Evolutionary conservation across 495 filamentous ascomycete genomes (phyloP).

Genomic region (Viridothelium virens): DNA sequence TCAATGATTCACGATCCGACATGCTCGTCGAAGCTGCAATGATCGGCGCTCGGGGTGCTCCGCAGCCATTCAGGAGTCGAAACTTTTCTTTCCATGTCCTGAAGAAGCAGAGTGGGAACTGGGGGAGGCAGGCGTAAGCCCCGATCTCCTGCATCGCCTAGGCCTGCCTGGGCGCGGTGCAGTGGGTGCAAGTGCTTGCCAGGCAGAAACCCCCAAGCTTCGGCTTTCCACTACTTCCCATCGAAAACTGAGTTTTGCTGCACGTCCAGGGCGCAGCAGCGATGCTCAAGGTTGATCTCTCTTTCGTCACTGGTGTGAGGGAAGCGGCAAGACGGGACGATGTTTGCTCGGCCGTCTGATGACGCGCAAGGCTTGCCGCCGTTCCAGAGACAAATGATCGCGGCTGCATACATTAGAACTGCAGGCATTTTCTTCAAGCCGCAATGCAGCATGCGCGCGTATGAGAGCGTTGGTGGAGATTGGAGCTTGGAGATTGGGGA

Average conservation of each 20-base stretch:
- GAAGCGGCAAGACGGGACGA: not conserved
- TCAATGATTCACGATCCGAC: not conserved
- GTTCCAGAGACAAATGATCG: slow-evolving; percentile 7
- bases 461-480: not conserved
- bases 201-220: too few species aligned
- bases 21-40: not conserved
- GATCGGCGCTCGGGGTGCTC: not conserved
- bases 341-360: slow-evolving; percentile 7
- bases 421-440: slow-evolving; percentile 6
- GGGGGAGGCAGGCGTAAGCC: not conserved
- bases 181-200: too few species aligned
- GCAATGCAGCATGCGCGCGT: not conserved
- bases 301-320: slow-evolving; percentile 6
- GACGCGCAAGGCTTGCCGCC: slow-evolving; percentile 5
- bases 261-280: slow-evolving; percentile 4
- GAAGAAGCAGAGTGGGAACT: not conserved
- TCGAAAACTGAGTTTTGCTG: not conserved
- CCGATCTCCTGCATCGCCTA: not conserved
- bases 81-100: not conserved
- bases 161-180: not conserved
- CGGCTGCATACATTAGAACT: not conserved
- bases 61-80: not conserved
- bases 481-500: not conserved
- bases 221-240: too few species aligned
- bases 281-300: not conserved